phyloP scores from a whole-genome alignment of 768 basidiomycete genomes.

The Porpolomopsis calyptriformis region DNA sequence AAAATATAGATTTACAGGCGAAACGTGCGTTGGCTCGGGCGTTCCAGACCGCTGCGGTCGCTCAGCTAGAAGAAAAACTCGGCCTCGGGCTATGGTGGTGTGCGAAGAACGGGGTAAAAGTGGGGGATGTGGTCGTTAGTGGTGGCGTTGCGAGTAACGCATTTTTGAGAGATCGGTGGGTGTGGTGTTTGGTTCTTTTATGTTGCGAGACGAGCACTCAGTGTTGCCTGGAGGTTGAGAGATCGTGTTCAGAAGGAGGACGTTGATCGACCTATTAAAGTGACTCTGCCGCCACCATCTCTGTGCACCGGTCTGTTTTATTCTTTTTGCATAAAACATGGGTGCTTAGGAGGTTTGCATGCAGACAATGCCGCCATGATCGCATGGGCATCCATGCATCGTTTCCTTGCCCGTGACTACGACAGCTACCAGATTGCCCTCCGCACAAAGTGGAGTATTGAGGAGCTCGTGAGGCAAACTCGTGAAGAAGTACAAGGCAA shows the following conservation, averaged over 20 bases:
- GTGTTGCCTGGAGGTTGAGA: slow-evolving; percentile 18
- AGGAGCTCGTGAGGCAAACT: slow-evolving; percentile 37
- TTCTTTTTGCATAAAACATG: not conserved
- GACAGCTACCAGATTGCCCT: slow-evolving; percentile 54
- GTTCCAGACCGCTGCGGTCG: slow-evolving; percentile 65
- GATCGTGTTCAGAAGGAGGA: slow-evolving; percentile 18
- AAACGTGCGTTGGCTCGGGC: slow-evolving; percentile 47
- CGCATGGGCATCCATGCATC: slow-evolving; percentile 80
- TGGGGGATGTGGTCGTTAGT: slow-evolving; percentile 65
- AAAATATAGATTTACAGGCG: slow-evolving; percentile 27
- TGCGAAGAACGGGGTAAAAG: slow-evolving; percentile 26
- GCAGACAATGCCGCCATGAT: slow-evolving; percentile 97
- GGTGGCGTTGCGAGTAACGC: slow-evolving; percentile 90
- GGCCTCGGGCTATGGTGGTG: slow-evolving; percentile 40
- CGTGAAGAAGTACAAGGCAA: too few relatives aligned
- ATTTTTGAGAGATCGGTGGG: slow-evolving; percentile 56
- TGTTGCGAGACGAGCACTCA: not conserved
- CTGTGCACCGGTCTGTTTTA: slow-evolving; percentile 59
- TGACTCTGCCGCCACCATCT: slow-evolving; percentile 65
- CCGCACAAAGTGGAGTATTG: slow-evolving; percentile 70
- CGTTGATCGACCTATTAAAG: slow-evolving; percentile 23
- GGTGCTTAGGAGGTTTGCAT: not conserved
- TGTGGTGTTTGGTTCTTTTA: not conserved
- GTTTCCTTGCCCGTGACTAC: slow-evolving; percentile 53
- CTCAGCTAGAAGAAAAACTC: slow-evolving; percentile 70